phyloP scores from a whole-genome alignment of 768 basidiomycete species.

The Podaxis sp. region DNA sequence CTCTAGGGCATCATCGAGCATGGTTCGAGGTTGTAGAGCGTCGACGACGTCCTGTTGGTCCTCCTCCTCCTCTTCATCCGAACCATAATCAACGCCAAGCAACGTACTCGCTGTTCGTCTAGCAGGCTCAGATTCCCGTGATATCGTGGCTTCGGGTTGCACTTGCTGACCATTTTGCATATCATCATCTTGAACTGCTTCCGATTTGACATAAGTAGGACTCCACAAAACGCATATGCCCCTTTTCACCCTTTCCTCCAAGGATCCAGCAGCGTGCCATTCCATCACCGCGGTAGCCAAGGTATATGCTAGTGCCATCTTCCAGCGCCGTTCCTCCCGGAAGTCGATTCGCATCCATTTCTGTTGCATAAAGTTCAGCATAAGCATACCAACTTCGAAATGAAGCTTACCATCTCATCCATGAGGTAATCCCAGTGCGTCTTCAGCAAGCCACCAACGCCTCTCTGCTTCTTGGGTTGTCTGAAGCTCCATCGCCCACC shows the following conservation, averaged over 20 bases:
- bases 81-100: slow-evolving; percentile 53
- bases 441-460: slow-evolving; percentile 71
- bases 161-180: slow-evolving; percentile 24
- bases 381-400: not conserved
- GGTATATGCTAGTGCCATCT: slow-evolving; percentile 79
- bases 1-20: slow-evolving; percentile 61
- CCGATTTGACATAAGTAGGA: slow-evolving; percentile 38
- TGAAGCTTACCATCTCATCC: slow-evolving; percentile 84
- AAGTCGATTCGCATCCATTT: slow-evolving; percentile 98
- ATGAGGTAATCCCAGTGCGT: slow-evolving; percentile 95
- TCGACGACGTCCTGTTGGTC: slow-evolving; percentile 58
- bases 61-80: slow-evolving; percentile 67
- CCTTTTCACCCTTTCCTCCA: slow-evolving; percentile 58
- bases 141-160: slow-evolving; percentile 26
- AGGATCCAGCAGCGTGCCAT: slow-evolving; percentile 78
- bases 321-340: slow-evolving; percentile 93
- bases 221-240: slow-evolving; percentile 74
- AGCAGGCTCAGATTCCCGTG: slow-evolving; percentile 15
- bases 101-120: slow-evolving; percentile 29
- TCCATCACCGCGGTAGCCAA: slow-evolving; percentile 81
- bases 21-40: slow-evolving; percentile 51
- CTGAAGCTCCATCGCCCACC: slow-evolving; percentile 87
- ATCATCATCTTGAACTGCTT: slow-evolving; percentile 35
- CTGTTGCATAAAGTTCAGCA: slow-evolving; percentile 37
- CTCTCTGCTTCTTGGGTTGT: slow-evolving; percentile 93